Evolutionary conservation across 192 early-diverging fungal species (phyloP).

Genomic region (Rhizophagus clarus): DNA sequence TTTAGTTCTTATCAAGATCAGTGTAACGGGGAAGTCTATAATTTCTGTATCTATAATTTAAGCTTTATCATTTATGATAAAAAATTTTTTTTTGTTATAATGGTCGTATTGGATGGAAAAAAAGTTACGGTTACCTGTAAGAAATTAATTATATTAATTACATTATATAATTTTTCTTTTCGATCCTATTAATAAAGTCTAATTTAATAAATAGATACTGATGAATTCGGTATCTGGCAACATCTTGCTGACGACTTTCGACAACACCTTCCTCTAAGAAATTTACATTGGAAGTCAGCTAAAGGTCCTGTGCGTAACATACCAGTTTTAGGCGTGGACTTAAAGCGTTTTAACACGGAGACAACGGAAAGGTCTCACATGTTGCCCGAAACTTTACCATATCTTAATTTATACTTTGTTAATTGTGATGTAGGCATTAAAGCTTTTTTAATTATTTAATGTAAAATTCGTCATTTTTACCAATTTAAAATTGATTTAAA

Average conservation of each 20-base stretch:
- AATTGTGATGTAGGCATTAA: slow-evolving; percentile 65
- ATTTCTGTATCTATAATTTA: too few relatives aligned
- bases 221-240: slow-evolving; percentile 64
- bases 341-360: slow-evolving; percentile 52
- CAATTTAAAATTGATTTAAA: not conserved
- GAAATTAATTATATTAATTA: not conserved
- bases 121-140: slow-evolving; percentile 50
- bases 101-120: slow-evolving; percentile 30
- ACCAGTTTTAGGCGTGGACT: slow-evolving; percentile 59
- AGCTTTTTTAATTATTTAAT: not conserved
- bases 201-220: slow-evolving; percentile 43
- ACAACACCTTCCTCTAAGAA: slow-evolving; percentile 75
- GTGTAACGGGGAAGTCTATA: too few relatives aligned
- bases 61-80: too few relatives aligned
- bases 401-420: slow-evolving; percentile 81
- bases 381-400: slow-evolving; percentile 50
- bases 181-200: not conserved
- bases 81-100: not conserved
- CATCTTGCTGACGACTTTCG: slow-evolving; percentile 66
- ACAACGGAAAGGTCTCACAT: slow-evolving; percentile 41
- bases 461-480: not conserved
- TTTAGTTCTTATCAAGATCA: too few relatives aligned
- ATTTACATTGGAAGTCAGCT: slow-evolving; percentile 75
- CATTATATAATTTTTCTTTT: not conserved
- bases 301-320: slow-evolving; percentile 66